phyloP scores from a whole-genome alignment of 108 stramenopile species.

The Fistulifera solaris region DNA sequence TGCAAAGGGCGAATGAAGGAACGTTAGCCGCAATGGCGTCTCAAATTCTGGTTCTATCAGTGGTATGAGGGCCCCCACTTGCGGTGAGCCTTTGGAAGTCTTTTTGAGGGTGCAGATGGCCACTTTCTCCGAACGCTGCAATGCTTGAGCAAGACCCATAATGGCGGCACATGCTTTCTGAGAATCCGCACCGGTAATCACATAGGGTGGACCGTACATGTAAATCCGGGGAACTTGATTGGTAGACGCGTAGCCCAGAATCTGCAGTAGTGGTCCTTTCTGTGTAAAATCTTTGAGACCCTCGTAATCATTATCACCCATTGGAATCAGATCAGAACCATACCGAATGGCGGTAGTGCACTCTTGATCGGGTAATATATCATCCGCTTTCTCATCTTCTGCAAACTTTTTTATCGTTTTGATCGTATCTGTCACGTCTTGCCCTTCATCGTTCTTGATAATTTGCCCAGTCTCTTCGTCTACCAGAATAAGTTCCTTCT shows the following conservation, averaged over 20 bases:
- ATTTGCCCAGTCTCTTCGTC: constrained; percentile 28
- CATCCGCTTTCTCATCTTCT: constrained; percentile 31
- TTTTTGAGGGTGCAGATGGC: constrained; percentile 70
- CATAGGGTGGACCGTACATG: constrained; percentile 58
- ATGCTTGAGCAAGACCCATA: constrained; percentile 51
- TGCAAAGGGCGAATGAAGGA: constrained; percentile 70
- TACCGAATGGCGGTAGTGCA: constrained; percentile 50
- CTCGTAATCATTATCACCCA: constrained; percentile 57
- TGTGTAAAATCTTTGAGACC: constrained; percentile 40
- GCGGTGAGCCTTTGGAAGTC: constrained; percentile 49
- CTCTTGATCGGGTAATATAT: constrained; percentile 14
- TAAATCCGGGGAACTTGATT: constrained; percentile 24
- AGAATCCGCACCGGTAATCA: constrained; percentile 50
- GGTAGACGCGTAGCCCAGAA: constrained; percentile 56
- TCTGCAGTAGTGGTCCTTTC: constrained; percentile 30
- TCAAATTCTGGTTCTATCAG: constrained; percentile 7
- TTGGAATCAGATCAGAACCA: constrained; percentile 63
- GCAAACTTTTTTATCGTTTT: constrained; percentile 28
- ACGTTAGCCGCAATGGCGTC: constrained; percentile 29
- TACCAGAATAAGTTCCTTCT: constrained; percentile 16
- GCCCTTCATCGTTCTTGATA: constrained; percentile 27
- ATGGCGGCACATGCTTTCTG: constrained; percentile 47
- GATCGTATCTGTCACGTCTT: constrained; percentile 34
- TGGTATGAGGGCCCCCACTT: constrained; percentile 64
- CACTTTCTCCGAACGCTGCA: constrained; percentile 40